Evolutionary conservation across 1,284 basidiomycete genomes (phyloP).

Genomic region (Rhodotorula sp.): DNA sequence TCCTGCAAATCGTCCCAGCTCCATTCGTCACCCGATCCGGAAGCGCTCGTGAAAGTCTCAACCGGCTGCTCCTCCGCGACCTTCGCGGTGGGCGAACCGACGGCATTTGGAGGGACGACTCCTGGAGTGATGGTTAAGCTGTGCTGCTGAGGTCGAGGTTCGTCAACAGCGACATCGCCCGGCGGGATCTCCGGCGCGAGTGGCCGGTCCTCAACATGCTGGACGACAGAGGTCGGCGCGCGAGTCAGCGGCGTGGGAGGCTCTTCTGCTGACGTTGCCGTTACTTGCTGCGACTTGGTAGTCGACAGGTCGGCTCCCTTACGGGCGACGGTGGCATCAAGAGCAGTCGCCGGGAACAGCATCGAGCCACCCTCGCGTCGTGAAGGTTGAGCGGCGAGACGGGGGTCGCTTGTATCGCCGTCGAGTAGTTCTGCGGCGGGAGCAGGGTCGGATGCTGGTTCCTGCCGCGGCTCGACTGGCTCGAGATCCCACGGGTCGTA

Average conservation of each 20-base stretch:
- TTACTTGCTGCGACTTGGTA: too few relatives aligned
- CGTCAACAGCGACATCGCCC: not conserved
- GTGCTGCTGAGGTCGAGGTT: not conserved
- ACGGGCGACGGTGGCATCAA: too few relatives aligned
- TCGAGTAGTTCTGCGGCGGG: not conserved
- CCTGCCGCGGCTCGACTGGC: not conserved
- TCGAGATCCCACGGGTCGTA: conserved; percentile 31
- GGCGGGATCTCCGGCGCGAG: not conserved
- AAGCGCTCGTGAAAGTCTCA: not conserved
- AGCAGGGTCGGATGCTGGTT: too few relatives aligned
- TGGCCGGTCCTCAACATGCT: not conserved
- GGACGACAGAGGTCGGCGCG: not conserved
- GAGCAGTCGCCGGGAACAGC: too few relatives aligned
- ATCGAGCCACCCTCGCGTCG: too few relatives aligned
- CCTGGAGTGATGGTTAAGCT: not conserved
- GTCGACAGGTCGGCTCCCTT: too few relatives aligned
- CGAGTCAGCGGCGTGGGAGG: too few relatives aligned
- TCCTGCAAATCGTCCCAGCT: not conserved
- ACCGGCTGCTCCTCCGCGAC: too few relatives aligned
- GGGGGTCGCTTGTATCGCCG: not conserved
- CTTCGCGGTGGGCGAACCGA: not conserved
- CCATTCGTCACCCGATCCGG: conserved; percentile 1
- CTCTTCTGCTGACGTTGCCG: not conserved
- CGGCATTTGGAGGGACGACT: not conserved
- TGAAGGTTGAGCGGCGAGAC: not conserved